Percentiles rank a stretch among this genome's conserved stretches.
These are phyloP conservation scores for Phaffomyces thermotolerans DNA, from an alignment of 805 yeast genomes.

Conservation along the genomic window DNA sequence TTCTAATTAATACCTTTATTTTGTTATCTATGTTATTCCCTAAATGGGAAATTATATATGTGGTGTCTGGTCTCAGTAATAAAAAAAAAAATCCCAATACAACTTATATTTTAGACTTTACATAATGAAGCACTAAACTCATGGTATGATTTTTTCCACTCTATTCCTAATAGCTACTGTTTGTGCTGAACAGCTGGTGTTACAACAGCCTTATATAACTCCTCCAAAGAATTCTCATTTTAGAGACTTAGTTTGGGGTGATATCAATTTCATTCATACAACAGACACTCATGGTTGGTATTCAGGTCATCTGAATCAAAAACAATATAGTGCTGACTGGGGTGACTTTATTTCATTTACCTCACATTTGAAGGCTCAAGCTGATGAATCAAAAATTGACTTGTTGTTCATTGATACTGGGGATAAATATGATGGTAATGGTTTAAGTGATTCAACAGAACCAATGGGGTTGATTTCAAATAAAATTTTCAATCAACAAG, in stretches of 20 bases:
- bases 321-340: constrained; percentile 79
- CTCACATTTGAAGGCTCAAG: constrained; percentile 37
- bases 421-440: constrained; percentile 93
- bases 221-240: constrained; percentile 30
- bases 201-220: constrained; percentile 22
- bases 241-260: constrained; percentile 59
- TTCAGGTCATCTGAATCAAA: constrained; percentile 79
- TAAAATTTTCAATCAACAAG: constrained; percentile 52
- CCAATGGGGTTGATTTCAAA: constrained; percentile 66
- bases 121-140: no score
- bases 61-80: no score
- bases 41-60: no score
- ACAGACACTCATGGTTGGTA: constrained; percentile 98
- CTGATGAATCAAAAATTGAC: constrained; percentile 47
- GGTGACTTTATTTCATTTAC: constrained; percentile 80
- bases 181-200: constrained; percentile 9
- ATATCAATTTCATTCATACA: constrained; percentile 81
- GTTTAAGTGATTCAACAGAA: constrained; percentile 68
- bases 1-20: no score
- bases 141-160: no score
- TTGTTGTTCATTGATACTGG: constrained; percentile 79
- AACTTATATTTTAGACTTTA: no score
- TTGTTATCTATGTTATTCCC: no score
- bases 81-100: no score
- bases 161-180: not conserved